Evolutionary conservation across 2,329 filamentous ascomycete species (phyloP).

Genomic region (Aspergillus terreus): DNA sequence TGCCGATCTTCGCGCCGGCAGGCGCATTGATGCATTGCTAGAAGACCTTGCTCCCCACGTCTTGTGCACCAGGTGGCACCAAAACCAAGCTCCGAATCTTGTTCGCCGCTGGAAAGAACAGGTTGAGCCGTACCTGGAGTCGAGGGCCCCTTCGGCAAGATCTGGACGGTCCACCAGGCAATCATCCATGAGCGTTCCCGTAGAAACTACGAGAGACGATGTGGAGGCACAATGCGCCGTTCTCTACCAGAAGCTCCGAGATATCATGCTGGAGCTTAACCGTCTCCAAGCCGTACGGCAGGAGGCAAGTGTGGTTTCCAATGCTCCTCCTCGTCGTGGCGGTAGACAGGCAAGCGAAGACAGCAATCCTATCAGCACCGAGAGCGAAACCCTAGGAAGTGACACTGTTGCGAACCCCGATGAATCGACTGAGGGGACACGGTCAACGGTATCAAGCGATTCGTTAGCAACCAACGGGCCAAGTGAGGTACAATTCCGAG

Average conservation of each 20-base stretch:
- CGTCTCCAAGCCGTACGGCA: too few species aligned
- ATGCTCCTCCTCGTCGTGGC: too few species aligned
- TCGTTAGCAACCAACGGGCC: background rate
- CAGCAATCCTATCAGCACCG: background rate
- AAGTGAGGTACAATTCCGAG: background rate
- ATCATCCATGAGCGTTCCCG: background rate
- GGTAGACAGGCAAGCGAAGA: too few species aligned
- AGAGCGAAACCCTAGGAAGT: background rate
- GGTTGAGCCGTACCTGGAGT: background rate
- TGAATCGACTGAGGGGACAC: background rate
- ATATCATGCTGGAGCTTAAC: too few species aligned
- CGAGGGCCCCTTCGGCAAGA: background rate
- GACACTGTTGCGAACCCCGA: background rate
- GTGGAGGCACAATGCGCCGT: background rate
- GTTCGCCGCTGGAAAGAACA: slow-evolving; percentile 7
- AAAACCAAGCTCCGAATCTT: slow-evolving; percentile 15
- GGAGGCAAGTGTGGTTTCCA: too few species aligned
- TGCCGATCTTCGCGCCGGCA: slow-evolving; percentile 8
- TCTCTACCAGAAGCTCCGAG: too few species aligned
- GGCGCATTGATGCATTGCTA: slow-evolving; percentile 11
- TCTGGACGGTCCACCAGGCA: background rate
- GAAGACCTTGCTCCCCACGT: slow-evolving; percentile 20
- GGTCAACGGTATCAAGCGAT: background rate
- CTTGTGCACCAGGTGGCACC: slow-evolving; percentile 19
- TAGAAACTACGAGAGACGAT: too few species aligned